Conservation (phyloP, 75 land plant genomes). For the Cupressus sempervirens region DNA sequence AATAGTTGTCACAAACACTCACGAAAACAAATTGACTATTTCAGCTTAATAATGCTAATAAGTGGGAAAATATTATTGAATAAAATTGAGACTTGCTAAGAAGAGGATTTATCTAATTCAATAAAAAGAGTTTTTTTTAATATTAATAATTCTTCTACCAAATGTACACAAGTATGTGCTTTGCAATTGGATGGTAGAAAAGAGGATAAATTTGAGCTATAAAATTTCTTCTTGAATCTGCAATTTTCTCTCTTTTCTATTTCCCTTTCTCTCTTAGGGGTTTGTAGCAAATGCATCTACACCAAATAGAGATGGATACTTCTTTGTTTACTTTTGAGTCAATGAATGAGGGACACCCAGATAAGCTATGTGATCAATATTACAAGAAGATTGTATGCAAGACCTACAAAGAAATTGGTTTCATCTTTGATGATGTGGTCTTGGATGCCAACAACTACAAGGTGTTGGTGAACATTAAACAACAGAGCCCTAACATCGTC, state of each 20-base stretch:
- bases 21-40: no score
- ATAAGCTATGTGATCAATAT: constrained; percentile 54
- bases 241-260: background rate
- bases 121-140: no score
- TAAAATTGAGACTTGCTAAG: no score
- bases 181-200: background rate
- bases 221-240: no score
- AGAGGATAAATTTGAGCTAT: background rate
- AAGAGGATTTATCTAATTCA: no score
- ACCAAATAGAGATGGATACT: constrained; percentile 13
- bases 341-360: constrained; percentile 40
- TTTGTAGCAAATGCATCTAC: background rate
- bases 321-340: constrained; percentile 43
- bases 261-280: background rate
- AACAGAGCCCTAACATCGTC: constrained; percentile 63
- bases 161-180: no score
- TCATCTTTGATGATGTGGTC: constrained; percentile 63
- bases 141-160: no score
- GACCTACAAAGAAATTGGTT: constrained; percentile 69
- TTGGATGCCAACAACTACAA: constrained; percentile 64
- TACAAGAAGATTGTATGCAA: constrained; percentile 79
- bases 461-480: constrained; percentile 60
- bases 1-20: no score
- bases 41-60: no score
- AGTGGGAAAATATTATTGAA: no score